phyloP scores from a whole-genome alignment of 2,329 filamentous ascomycete genomes.

The Gnomoniopsis smithogilvyi region DNA sequence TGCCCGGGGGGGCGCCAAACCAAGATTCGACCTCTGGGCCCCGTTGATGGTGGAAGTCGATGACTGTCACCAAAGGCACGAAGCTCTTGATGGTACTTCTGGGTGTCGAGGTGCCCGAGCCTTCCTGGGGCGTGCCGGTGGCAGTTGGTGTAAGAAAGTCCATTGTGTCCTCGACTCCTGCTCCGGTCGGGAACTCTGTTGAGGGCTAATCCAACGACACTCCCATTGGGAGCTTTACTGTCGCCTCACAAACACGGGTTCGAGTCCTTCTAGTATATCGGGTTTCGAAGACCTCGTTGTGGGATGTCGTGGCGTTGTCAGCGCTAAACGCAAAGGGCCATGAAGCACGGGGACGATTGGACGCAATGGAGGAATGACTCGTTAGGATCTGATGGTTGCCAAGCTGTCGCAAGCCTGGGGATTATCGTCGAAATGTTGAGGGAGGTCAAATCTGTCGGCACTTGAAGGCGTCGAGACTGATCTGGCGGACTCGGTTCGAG shows the following conservation, averaged over 20 bases:
- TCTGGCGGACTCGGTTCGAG: background rate
- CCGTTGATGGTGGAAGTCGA: conserved; percentile 80
- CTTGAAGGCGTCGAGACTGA: background rate
- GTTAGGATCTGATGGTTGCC: background rate
- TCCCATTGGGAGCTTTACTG: conserved; percentile 1
- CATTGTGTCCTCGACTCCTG: conserved; percentile 6
- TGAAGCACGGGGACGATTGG: conserved; percentile 3
- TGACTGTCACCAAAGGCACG: conserved; percentile 70
- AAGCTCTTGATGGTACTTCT: conserved; percentile 37
- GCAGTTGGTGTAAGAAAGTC: conserved; percentile 15
- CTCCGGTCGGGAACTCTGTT: background rate
- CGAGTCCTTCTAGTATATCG: background rate
- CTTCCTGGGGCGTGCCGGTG: conserved; percentile 4
- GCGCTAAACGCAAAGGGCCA: conserved; percentile 4
- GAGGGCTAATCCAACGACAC: conserved; percentile 2
- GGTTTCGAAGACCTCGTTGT: background rate
- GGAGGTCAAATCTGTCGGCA: background rate
- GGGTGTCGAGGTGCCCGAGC: conserved; percentile 16
- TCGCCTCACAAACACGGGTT: background rate
- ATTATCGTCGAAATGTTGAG: background rate
- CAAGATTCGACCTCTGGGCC: conserved; percentile 93
- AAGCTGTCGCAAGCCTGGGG: background rate
- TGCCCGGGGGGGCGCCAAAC: conserved; percentile 73
- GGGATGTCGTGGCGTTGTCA: background rate
- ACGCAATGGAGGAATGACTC: conserved; percentile 9